phyloP scores from a whole-genome alignment of 176 grass and related monocot species.

The Triticum urartu region DNA sequence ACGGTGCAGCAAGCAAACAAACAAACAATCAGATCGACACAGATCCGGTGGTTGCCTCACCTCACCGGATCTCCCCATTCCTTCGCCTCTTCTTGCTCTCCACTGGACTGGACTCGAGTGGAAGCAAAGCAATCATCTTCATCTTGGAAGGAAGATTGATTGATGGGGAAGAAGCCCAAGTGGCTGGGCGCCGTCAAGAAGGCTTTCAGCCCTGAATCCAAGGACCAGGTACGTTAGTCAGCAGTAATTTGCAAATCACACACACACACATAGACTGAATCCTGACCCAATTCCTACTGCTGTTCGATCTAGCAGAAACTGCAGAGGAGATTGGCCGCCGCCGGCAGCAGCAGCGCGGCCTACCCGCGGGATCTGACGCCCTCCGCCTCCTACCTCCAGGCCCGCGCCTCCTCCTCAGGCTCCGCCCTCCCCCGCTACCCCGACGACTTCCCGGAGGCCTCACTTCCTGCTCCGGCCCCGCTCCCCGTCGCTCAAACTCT shows the following conservation, averaged over 20 bases:
- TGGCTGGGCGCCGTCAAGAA: constrained; percentile 79
- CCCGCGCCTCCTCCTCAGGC: background rate
- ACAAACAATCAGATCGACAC: no score
- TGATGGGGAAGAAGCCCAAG: constrained; percentile 72
- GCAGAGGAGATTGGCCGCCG: constrained; percentile 43
- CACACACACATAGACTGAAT: background rate
- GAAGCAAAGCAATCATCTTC: background rate
- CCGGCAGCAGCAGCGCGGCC: background rate
- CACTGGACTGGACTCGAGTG: no score
- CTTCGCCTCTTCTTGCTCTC: no score
- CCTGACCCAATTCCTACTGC: constrained; percentile 11
- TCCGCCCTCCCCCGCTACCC: background rate
- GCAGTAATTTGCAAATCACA: no score
- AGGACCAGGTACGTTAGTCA: constrained; percentile 10
- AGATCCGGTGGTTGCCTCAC: no score
- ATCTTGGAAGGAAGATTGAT: no score
- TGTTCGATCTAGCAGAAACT: constrained; percentile 39
- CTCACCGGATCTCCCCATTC: no score
- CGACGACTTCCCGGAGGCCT: constrained; percentile 40
- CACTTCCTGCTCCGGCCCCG: background rate
- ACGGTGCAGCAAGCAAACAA: no score
- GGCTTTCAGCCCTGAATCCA: constrained; percentile 69
- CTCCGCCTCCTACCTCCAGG: constrained; percentile 32
- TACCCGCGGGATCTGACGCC: constrained; percentile 38
- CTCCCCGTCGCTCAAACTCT: background rate